Base-by-base conservation (phyloP, 345 rosid genomes). In the Eucalyptus marginata region DNA sequence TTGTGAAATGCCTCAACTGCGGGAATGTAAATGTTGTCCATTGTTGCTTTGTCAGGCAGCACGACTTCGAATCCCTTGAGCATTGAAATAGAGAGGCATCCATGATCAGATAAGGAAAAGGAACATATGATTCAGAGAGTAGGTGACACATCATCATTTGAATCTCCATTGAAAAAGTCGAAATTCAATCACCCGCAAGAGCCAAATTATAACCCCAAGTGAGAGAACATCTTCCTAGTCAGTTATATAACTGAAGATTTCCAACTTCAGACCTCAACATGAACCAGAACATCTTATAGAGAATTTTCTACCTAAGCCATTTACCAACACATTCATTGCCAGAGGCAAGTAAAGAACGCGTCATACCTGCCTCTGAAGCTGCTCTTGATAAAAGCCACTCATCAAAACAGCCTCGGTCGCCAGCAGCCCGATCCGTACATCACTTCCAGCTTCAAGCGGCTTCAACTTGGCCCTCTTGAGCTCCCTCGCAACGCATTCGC, bases 401-500 rank as follows among this genome's bases (percentile, higher is more conserved):
- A 44, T 71, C 90, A 94, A 58, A 85, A 88, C 91, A 9, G 93
- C 89, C 88, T 89, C 88, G 2, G 93, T 87, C 7, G 89, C 94
- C 2, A 94, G 93, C 88, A 92, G 86, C 56, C 93, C 95, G 79
- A 92, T 93, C 31, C 92, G 91, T 86, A 92, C 91, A 49, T 91
- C 93, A 49, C 94, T 94, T 49, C 95, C 94, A 49, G 94, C 93
- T 91, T 92, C 94, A 27, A 92, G 89, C 10, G 95, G 95, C 92
- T 90, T 93, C 90, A 94, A 58, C 86, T 93, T 92, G 20, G 94
- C 93, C 49, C 91, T 91, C 90, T 92, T 93, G n/a, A 94, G 94
- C 92, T 93, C 94, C 89, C 83, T 89, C 22, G 95, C 94, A 33
- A 94, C 91, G 87, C 94, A 93, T 54, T 93, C 92, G 59, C 91